phyloP scores from a whole-genome alignment of 1,139 yeast genomes.

The Kurtzmaniella natalensis region DNA sequence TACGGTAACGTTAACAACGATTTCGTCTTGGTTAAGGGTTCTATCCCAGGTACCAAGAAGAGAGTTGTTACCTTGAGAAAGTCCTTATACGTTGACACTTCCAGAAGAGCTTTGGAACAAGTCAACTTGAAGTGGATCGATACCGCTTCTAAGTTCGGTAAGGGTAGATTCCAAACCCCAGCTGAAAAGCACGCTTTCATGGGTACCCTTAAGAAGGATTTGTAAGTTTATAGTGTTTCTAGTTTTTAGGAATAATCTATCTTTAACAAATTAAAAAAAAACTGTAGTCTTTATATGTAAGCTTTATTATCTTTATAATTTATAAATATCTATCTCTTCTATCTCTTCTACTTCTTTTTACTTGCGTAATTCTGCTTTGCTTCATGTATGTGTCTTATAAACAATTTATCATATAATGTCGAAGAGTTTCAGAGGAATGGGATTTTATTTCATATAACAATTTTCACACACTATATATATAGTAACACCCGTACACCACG shows the following conservation, averaged over 20 bases:
- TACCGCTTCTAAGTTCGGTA: constrained; percentile 99
- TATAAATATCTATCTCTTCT: too few species aligned
- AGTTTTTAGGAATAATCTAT: background rate
- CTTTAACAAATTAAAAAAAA: too few species aligned
- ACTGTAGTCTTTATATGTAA: too few species aligned
- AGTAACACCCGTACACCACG: too few species aligned
- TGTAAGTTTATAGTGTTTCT: constrained; percentile 19
- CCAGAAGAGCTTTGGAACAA: constrained; percentile 96
- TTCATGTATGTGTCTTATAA: too few species aligned
- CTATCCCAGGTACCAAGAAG: constrained; percentile 99
- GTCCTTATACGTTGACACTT: constrained; percentile 95
- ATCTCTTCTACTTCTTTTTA: too few species aligned
- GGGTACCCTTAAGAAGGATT: constrained; percentile 99
- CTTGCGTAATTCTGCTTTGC: too few species aligned
- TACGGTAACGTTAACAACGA: constrained; percentile 98
- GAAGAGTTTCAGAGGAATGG: too few species aligned
- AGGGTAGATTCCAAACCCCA: constrained; percentile 99
- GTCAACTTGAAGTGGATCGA: constrained; percentile 99
- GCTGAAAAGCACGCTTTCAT: constrained; percentile 99
- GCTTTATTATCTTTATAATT: too few species aligned
- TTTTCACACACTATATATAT: too few species aligned
- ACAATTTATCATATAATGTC: too few species aligned
- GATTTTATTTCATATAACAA: too few species aligned
- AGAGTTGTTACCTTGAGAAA: constrained; percentile 98
- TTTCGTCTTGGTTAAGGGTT: constrained; percentile 96